A percentile compares a stretch with the other conserved stretches of the same genome.
phyloP scores from a whole-genome alignment of 2,329 filamentous ascomycete genomes.

The Didymella keratinophila region DNA sequence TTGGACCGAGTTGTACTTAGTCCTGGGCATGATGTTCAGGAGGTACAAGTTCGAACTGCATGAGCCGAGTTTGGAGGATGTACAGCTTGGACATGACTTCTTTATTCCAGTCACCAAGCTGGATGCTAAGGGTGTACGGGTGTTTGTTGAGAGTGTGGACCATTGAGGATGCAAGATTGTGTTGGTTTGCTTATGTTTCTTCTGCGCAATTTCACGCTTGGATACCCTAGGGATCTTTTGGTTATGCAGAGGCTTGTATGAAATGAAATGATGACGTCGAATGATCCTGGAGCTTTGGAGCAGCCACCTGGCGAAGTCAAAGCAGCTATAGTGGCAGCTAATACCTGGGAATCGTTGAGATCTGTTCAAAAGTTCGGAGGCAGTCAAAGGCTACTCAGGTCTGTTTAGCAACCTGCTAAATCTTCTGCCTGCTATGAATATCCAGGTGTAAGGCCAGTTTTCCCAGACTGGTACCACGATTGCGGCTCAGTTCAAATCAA shows the following conservation, averaged over 20 bases:
- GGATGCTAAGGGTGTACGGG: conserved; percentile 49
- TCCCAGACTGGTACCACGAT: no score
- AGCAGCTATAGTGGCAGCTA: no score
- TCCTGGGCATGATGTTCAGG: conserved; percentile 46
- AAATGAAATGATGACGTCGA: neutral
- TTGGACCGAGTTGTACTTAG: conserved; percentile 46
- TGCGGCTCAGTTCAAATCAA: no score
- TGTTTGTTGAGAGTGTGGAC: conserved; percentile 32
- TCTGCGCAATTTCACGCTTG: neutral
- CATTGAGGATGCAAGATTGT: neutral
- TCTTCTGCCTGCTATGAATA: no score
- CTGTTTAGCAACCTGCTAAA: no score
- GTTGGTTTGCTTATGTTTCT: neutral
- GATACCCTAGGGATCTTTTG: neutral
- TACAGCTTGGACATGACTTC: conserved; percentile 48
- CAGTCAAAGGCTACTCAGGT: no score
- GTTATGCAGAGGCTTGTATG: neutral
- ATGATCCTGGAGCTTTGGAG: no score
- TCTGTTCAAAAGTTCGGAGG: no score
- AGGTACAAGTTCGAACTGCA: conserved; percentile 43
- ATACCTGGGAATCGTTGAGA: no score
- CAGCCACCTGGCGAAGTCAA: no score
- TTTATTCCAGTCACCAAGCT: conserved; percentile 48
- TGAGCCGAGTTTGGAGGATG: conserved; percentile 41
- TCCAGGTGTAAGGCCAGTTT: no score